Evolutionary conservation across 176 grass and related monocot genomes (phyloP).

Genomic region (Zoysia pacifica): DNA sequence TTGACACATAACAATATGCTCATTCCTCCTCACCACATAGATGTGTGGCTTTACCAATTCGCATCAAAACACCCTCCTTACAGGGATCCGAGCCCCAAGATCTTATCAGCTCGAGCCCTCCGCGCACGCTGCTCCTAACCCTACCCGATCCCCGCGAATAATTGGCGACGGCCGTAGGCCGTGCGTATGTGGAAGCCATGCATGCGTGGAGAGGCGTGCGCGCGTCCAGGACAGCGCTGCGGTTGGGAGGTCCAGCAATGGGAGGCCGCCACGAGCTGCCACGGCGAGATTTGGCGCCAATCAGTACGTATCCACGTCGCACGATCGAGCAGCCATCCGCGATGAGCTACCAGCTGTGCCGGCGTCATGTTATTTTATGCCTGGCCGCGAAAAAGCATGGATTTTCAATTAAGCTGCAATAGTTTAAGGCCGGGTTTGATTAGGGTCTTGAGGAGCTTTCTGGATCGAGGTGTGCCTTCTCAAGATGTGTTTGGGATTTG

Average conservation of each 20-base stretch:
- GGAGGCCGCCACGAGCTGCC: constrained; percentile 41
- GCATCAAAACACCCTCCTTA: not conserved
- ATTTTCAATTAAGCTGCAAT: not conserved
- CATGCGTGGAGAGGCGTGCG: constrained; percentile 8
- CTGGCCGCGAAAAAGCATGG: not conserved
- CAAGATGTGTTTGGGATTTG: no score
- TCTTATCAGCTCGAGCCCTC: not conserved
- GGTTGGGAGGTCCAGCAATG: constrained; percentile 11
- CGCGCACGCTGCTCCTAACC: not conserved
- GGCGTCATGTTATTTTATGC: not conserved
- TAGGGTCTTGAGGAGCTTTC: no score
- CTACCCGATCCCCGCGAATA: constrained; percentile 8
- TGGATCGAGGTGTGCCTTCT: no score
- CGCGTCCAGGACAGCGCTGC: constrained; percentile 1
- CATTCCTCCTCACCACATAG: not conserved
- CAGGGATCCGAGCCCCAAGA: constrained; percentile 19
- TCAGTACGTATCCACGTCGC: constrained; percentile 1
- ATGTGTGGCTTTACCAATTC: not conserved
- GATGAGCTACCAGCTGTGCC: constrained; percentile 24
- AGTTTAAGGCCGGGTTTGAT: no score
- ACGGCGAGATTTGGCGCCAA: constrained; percentile 36
- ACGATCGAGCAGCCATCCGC: not conserved
- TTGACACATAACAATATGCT: not conserved
- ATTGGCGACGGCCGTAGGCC: constrained; percentile 1
- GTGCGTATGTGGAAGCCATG: constrained; percentile 40